Evolutionary conservation across 306 rosid species (phyloP), one percentile per base, ranked within the genome.

Genomic region (Gillenia trifoliata): DNA sequence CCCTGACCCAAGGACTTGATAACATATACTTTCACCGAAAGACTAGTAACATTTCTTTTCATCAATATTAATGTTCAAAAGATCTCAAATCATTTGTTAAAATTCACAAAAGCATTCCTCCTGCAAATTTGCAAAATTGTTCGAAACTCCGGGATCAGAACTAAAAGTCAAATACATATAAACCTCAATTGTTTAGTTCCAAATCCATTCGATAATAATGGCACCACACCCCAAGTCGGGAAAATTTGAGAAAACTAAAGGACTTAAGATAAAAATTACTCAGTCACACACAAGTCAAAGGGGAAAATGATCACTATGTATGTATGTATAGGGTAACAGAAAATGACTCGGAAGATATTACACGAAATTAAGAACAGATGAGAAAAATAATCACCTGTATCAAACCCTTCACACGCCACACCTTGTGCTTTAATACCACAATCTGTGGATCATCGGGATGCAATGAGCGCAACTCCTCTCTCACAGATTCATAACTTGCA

Each of bases 341-440:
- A 16, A 75, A 33, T 34, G 30, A 47, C 8, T 31, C 33, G 6
- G 43, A 66, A 25, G 38, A 38, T 17, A 20, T n/a, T 25, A 59
- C 65, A 74, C 64, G 70, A 80, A 60, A 73, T 64, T 60, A 65
- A 43, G 52, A 76, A 75, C 82, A 74, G 57, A 60, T 13, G 23
- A 79, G 55, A 61, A 43, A 41, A 20, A 3, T 45, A 66, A 38
- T 79, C 54, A 93, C 99, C 99, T 95, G 99, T 76, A 95, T 95
- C 47, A 95, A 74, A 80, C 99, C 99, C 90, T 95, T 95, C 82
- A 95, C 99, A 4, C 99, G 99, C 99, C 99, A 95, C 75, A 90
- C 99, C 77, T 85, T 88, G 87, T 95, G 98, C 82, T 87, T 95
- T 80, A 89, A 76, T 31, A 95, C 85, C 50, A 95, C 98, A 50